Evolutionary conservation across 2,329 filamentous ascomycete genomes (phyloP), one percentile per base, ranked within the genome.

Genomic region (Botrytis deweyae): DNA sequence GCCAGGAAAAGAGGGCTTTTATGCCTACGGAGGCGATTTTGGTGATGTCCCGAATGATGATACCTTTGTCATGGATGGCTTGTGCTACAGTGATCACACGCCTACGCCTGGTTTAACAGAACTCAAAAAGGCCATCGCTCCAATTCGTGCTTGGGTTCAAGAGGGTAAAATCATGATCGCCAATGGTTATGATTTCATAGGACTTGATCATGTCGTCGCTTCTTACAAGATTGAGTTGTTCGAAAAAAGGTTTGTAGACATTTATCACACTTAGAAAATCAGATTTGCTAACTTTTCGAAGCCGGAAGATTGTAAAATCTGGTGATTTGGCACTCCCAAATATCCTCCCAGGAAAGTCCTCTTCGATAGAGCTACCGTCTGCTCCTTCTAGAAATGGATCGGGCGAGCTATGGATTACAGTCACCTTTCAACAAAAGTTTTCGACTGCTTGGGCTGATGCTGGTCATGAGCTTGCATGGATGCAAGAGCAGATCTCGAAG

Each of bases 1-100:
- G 5, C 77, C 80, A 69, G 82, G 82, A 40, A 84, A 82, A 72
- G 67, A 71, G 22, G 82, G 81, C 0, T 90, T 85, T 78, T 89
- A 88, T 75, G 89, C 85, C 1, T 90, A 90, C 67, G 89, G 89
- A 3, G 88, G 89, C 16, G 88, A 91, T 77, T 91, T 90, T 80
- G 88, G 86, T 1, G 89, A 91, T 74, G 79, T 82, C 3, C 89
- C 89, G 0, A 88, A 91, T 74, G 89, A 91, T 74, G 84, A 84
- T 3, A 88, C 86, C 0, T 91, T 91, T 76, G 87, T 90, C 74
- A 88, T 90, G 86, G 89, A 90, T 76, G 89, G 89, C 0, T 78
- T 91, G 7, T 82, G 87, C 40, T 84, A 84, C 77, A 87, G 86
- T 68, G 82, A 84, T 25, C 89, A 91, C 77, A 82, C 84, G 20